Conservation (phyloP, 805 yeast species). For the Cyberlindnera lachancei region DNA sequence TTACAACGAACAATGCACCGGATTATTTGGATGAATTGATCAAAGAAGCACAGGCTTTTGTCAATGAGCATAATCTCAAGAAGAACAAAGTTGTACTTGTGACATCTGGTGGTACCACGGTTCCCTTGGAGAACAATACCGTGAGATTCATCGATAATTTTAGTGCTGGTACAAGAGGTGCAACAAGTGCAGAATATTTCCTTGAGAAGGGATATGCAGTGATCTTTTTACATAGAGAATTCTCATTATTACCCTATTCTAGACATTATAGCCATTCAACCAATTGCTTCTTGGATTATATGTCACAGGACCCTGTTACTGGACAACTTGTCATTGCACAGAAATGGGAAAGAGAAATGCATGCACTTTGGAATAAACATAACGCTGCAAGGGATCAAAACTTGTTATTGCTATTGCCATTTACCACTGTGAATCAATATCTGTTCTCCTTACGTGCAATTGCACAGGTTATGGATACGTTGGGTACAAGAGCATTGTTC, state of each 20-base stretch:
- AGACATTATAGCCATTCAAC: constrained; percentile 82
- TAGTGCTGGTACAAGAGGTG: constrained; percentile 97
- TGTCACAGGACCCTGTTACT: constrained; percentile 37
- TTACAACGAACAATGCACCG: constrained; percentile 67
- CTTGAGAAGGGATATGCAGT: constrained; percentile 85
- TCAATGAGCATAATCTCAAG: constrained; percentile 40
- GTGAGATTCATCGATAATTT: constrained; percentile 96
- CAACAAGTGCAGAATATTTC: constrained; percentile 90
- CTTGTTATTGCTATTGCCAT: constrained; percentile 58
- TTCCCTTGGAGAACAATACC: constrained; percentile 93
- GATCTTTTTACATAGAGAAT: constrained; percentile 86
- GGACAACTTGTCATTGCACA: constrained; percentile 58
- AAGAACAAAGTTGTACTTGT: constrained; percentile 63
- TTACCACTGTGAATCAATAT: constrained; percentile 92
- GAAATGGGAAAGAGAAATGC: constrained; percentile 54
- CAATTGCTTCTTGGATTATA: constrained; percentile 77
- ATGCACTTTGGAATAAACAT: constrained; percentile 49
- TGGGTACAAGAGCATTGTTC: constrained; percentile 58
- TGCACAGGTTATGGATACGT: constrained; percentile 48
- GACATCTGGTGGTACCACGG: constrained; percentile 97
- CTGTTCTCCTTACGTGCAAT: constrained; percentile 71
- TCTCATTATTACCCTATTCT: constrained; percentile 86
- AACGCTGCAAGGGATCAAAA: constrained; percentile 27
- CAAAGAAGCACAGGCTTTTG: constrained; percentile 50
- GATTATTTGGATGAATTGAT: constrained; percentile 58